Conservation (phyloP, 2,329 filamentous ascomycete genomes). For the Ilyonectria robusta region DNA sequence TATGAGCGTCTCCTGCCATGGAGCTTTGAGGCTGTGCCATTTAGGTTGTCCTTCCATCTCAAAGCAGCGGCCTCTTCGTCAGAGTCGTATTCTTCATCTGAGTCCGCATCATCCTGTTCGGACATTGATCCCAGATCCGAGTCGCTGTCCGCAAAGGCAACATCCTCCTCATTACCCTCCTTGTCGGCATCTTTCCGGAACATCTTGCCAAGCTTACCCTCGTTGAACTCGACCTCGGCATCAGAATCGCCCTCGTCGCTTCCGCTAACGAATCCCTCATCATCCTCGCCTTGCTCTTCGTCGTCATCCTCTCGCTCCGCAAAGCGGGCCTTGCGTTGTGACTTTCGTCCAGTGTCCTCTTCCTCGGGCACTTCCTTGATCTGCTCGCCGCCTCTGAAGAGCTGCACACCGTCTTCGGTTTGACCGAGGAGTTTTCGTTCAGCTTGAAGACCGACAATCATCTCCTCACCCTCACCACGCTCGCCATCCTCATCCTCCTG, state of each 20-base stretch:
- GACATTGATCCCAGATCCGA: constrained; percentile 95
- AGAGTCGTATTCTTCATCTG: constrained; percentile 67
- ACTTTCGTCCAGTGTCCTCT: constrained; percentile 74
- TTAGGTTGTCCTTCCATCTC: constrained; percentile 91
- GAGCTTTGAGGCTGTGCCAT: constrained; percentile 79
- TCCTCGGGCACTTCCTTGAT: constrained; percentile 69
- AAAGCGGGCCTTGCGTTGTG: constrained; percentile 69
- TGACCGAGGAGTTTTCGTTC: constrained; percentile 87
- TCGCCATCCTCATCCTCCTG: constrained; percentile 77
- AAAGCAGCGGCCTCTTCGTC: constrained; percentile 81
- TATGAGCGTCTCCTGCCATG: constrained; percentile 81
- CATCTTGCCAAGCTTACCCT: constrained; percentile 72
- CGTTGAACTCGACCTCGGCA: constrained; percentile 70
- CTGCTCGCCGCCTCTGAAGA: constrained; percentile 85
- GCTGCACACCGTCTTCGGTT: constrained; percentile 83
- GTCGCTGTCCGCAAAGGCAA: constrained; percentile 96
- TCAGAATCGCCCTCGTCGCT: constrained; percentile 66
- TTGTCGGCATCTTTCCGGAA: constrained; percentile 68
- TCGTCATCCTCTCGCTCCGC: constrained; percentile 72
- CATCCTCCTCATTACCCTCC: constrained; percentile 74
- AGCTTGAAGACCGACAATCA: constrained; percentile 90
- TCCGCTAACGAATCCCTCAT: constrained; percentile 69
- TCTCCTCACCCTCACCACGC: constrained; percentile 92
- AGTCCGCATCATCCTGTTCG: constrained; percentile 60
- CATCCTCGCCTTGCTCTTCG: constrained; percentile 66